A percentile compares a stretch with the other conserved stretches of the same genome.
phyloP scores from a whole-genome alignment of 208 protist species.

The Strigomonas culicis region DNA sequence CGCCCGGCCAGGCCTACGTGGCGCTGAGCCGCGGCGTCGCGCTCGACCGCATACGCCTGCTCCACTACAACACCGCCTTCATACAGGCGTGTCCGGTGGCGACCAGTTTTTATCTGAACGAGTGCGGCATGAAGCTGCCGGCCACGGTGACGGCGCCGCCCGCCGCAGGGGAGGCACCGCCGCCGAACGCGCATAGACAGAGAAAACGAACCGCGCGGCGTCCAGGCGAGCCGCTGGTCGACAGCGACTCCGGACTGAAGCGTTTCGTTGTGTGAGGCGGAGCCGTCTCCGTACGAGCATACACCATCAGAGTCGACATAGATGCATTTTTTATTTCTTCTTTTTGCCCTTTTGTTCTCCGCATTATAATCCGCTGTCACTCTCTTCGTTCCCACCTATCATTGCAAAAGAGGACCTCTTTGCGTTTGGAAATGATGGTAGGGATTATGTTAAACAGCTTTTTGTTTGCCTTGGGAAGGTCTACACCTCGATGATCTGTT shows the following conservation, averaged over 20 bases:
- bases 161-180: not conserved
- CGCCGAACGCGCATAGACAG: not conserved
- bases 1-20: slow-evolving; percentile 86
- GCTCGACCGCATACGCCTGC: slow-evolving; percentile 40
- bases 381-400: too few species aligned
- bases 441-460: too few species aligned
- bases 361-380: too few species aligned
- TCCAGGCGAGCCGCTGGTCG: too few species aligned
- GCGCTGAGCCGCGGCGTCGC: slow-evolving; percentile 65
- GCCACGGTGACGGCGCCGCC: not conserved
- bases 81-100: slow-evolving; percentile 50
- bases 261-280: not conserved
- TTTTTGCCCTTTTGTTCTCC: too few species aligned
- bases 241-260: too few species aligned
- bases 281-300: not conserved
- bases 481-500: not conserved
- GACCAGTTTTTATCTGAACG: slow-evolving; percentile 30
- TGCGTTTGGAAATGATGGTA: too few species aligned
- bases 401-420: too few species aligned
- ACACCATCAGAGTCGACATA: not conserved
- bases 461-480: not conserved
- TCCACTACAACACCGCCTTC: slow-evolving; percentile 31
- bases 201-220: slow-evolving; percentile 3
- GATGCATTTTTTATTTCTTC: slow-evolving; percentile 1
- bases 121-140: not conserved